Base-by-base conservation (phyloP, 805 yeast genomes). In the Pichia nanzhaoensis region DNA sequence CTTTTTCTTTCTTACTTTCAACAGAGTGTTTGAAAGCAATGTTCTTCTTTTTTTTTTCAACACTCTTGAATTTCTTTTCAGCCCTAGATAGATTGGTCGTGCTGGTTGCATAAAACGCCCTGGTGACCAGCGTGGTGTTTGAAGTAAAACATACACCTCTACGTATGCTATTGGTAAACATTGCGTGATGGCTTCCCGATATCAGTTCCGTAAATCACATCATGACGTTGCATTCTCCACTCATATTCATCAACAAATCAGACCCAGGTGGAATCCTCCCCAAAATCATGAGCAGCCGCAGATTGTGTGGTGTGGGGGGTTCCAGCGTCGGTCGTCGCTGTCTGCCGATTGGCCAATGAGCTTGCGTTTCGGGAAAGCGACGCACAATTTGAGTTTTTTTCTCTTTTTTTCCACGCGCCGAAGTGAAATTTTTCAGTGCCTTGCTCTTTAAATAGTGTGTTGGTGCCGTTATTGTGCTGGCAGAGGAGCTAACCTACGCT, bases 1-100 rank as follows among this genome's bases (percentile, higher is more conserved):
- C 74, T 44, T 66, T 63, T 42, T 67, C 73, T 28, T 47, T 46
- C 9, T 46, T 48, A 22, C 46, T 49, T 27, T 46, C 46, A 20
- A 45, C 42, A 7, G 54, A 37, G 4, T 44, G 30, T 39, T 55
- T 57, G 17, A 51, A 44, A 9, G 60, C 56, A 21, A 50, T 70
- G 37, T 58, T 69, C 32, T 48, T 46, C 49, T 55, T 61, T 54
- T 55, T 59, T 50, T 52, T 60, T 36, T 54, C 56, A n/a, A 46
- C 43, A 16, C 53, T 40, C 19, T 39, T 42, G 2, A 45, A 30
- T 31, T 48, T 55, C 41, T 49, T 49, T 20, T 42, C 44, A 17
- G 55, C 48, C 34, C 44, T 51, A 6, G 56, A 48, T 19, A 39
- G 18, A 24, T 37, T 40, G n/a, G 16, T 36, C 27, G 27, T 38